Evolutionary conservation across 441 rosid species (phyloP).

Genomic region (Pelargonium cotyledonis): DNA sequence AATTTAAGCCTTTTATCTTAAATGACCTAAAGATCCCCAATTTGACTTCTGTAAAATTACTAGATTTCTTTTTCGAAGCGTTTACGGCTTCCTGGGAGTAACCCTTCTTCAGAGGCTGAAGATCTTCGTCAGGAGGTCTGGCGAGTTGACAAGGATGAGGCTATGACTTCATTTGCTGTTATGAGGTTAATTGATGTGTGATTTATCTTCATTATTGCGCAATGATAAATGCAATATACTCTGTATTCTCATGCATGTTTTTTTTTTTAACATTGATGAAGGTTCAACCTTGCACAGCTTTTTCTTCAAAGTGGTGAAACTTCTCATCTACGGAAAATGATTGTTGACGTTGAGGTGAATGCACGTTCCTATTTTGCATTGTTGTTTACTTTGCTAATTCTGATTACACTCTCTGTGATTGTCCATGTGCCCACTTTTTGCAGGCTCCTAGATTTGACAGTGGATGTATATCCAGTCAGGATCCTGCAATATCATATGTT

Average conservation of each 20-base stretch:
- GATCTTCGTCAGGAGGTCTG: conserved; percentile 59
- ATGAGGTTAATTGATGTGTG: conserved; percentile 56
- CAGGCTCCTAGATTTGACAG: conserved; percentile 95
- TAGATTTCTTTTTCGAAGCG: conserved; percentile 83
- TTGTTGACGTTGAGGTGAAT: conserved; percentile 89
- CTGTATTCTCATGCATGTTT: conserved; percentile 11
- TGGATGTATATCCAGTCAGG: conserved; percentile 89
- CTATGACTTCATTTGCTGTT: conserved; percentile 62
- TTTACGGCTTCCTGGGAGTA: conserved; percentile 65
- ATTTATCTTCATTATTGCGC: conserved; percentile 8
- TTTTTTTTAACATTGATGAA: conserved; percentile 30
- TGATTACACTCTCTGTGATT: neutral
- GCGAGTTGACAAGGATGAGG: conserved; percentile 83
- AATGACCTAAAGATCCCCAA: conserved; percentile 17
- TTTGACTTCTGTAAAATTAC: conserved; percentile 23
- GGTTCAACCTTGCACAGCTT: conserved; percentile 88
- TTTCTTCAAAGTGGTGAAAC: conserved; percentile 53
- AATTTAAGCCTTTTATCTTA: conserved; percentile 16
- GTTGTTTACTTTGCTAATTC: conserved; percentile 12
- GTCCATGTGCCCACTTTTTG: conserved; percentile 16
- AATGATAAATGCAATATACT: conserved; percentile 2
- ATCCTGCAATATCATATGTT: conserved; percentile 91
- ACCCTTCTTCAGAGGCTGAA: conserved; percentile 36
- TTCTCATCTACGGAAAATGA: conserved; percentile 74
- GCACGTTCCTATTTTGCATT: conserved; percentile 9